phyloP scores from a whole-genome alignment of 1,139 yeast genomes.

The Yarrowia galli region DNA sequence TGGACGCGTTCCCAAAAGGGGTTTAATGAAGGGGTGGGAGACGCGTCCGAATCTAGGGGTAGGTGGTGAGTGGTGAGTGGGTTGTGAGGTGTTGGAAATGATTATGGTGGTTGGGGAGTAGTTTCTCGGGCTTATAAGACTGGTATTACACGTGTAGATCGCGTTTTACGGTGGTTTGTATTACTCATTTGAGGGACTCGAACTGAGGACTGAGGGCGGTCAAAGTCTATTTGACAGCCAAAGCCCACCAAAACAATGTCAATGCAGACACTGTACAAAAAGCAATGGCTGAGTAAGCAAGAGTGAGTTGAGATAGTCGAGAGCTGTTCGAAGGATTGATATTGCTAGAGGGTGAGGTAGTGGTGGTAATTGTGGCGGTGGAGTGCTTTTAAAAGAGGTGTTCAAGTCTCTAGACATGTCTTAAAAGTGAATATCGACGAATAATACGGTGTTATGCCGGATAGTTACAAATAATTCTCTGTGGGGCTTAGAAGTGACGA shows the following conservation, averaged over 20 bases:
- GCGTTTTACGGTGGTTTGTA: background rate
- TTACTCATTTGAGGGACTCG: background rate
- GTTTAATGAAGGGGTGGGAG: conserved; percentile 24
- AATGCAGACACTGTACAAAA: conserved; percentile 20
- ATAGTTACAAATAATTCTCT: no score
- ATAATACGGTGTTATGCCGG: no score
- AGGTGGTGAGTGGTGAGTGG: background rate
- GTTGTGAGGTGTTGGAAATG: background rate
- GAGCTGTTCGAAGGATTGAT: background rate
- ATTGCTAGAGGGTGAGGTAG: no score
- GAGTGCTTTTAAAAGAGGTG: no score
- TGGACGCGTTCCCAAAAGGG: conserved; percentile 38
- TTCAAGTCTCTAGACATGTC: no score
- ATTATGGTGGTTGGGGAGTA: background rate
- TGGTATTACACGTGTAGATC: background rate
- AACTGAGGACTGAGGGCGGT: background rate
- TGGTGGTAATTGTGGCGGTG: no score
- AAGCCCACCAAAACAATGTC: conserved; percentile 14
- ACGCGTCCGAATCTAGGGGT: conserved; percentile 26
- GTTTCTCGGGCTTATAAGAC: no score
- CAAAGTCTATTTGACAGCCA: background rate
- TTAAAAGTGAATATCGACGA: no score
- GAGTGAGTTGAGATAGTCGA: background rate
- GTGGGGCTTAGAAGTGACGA: no score
- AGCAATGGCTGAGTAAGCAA: background rate